Evolutionary conservation across 2,329 filamentous ascomycete genomes (phyloP).

Genomic region (Ophiostoma quercus): DNA sequence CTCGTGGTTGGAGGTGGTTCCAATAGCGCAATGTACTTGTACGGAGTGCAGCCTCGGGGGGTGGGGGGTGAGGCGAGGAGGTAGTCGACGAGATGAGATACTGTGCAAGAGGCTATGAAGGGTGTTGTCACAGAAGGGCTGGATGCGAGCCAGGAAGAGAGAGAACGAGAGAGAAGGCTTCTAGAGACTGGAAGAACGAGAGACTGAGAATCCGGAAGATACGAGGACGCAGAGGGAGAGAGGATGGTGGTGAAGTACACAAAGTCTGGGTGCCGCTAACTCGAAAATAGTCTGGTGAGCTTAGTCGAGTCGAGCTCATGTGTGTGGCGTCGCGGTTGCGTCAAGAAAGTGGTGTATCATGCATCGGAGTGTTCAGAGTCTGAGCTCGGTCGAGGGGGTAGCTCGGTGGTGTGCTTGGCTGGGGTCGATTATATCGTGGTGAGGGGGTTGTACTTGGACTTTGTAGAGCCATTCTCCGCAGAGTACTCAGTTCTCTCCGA

Average conservation of each 20-base stretch:
- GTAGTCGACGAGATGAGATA: neutral
- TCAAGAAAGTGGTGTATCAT: constrained; percentile 6
- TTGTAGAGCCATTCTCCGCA: neutral
- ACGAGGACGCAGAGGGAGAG: neutral
- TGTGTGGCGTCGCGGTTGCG: neutral
- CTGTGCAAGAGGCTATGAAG: neutral
- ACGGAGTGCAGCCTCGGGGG: neutral
- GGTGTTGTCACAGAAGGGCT: neutral
- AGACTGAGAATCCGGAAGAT: neutral
- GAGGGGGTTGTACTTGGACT: neutral
- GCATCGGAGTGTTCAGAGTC: neutral
- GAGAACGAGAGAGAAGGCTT: neutral
- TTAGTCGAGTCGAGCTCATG: neutral
- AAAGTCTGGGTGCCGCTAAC: neutral
- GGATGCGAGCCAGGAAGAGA: neutral
- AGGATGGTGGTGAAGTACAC: neutral
- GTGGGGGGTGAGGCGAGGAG: neutral
- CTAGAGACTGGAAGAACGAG: neutral
- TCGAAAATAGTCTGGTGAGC: neutral
- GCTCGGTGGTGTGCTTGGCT: neutral
- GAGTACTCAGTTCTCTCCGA: too few species aligned
- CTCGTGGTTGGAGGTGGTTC: neutral
- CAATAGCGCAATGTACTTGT: neutral
- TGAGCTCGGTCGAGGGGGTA: neutral
- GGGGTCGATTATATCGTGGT: neutral